Conservation (phyloP, 805 yeast species). For the Candida easanensis region DNA sequence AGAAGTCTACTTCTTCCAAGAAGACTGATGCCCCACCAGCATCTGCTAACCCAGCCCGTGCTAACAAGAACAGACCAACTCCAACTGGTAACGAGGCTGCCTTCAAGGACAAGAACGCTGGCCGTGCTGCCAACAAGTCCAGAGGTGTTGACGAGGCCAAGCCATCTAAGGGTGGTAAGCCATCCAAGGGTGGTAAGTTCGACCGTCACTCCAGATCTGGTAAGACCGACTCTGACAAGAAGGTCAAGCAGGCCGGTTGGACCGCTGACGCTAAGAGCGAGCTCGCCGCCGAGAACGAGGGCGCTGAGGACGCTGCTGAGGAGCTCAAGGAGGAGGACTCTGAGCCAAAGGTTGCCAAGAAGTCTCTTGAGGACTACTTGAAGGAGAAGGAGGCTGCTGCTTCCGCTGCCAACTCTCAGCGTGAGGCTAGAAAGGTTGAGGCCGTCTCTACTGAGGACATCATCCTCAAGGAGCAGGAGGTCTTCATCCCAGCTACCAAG, state of each 20-base stretch:
- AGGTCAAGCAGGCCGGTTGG: conserved; percentile 77
- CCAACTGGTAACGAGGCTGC: conserved; percentile 90
- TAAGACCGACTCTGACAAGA: conserved; percentile 82
- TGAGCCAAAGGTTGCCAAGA: conserved; percentile 49
- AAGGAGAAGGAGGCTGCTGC: conserved; percentile 59
- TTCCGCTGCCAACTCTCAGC: conserved; percentile 49
- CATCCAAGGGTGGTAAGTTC: conserved; percentile 42
- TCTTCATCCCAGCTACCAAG: conserved; percentile 55
- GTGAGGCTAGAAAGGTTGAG: conserved; percentile 37
- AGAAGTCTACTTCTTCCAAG: conserved; percentile 80
- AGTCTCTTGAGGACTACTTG: conserved; percentile 85
- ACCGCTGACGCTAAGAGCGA: conserved; percentile 74
- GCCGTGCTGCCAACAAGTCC: conserved; percentile 55
- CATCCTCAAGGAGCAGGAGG: conserved; percentile 63
- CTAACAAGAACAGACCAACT: conserved; percentile 67
- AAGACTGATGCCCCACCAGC: conserved; percentile 82
- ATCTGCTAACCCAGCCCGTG: conserved; percentile 75
- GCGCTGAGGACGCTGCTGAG: conserved; percentile 45
- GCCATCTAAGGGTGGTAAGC: conserved; percentile 48
- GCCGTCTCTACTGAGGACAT: conserved; percentile 48
- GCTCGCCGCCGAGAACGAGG: conserved; percentile 65
- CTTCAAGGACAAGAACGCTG: conserved; percentile 66
- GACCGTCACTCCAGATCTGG: conserved; percentile 90
- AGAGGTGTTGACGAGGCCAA: conserved; percentile 51
- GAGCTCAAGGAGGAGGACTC: conserved; percentile 37